Conservation (phyloP, 2,329 filamentous ascomycete species). For the Arthrobotrys megalospora region DNA sequence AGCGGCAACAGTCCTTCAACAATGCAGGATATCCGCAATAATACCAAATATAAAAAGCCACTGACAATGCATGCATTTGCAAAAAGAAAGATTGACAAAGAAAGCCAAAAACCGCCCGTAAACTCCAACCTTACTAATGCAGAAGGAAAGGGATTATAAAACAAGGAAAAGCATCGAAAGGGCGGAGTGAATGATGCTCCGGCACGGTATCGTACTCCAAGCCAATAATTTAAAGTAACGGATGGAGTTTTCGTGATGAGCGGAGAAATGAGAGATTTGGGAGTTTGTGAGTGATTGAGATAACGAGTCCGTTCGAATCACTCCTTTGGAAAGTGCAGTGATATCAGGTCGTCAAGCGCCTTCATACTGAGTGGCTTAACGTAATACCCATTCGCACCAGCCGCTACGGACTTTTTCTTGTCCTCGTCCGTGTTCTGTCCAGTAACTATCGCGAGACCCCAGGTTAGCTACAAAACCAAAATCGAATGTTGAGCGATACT, state of each 20-base stretch:
- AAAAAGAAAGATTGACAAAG: constrained; percentile 1
- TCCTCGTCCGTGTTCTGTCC: constrained; percentile 55
- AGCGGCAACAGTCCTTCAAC: background rate
- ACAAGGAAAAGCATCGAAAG: background rate
- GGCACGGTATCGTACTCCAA: background rate
- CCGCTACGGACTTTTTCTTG: constrained; percentile 43
- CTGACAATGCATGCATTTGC: background rate
- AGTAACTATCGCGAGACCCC: constrained; percentile 26
- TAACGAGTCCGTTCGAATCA: background rate
- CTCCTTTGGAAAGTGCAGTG: constrained; percentile 45
- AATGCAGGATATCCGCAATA: background rate
- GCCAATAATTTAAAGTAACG: background rate
- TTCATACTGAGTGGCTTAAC: constrained; percentile 60
- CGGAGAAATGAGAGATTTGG: background rate
- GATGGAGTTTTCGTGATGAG: background rate
- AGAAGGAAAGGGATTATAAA: background rate
- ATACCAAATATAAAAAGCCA: background rate
- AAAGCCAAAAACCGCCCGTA: background rate
- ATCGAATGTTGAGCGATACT: background rate
- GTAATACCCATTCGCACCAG: constrained; percentile 57
- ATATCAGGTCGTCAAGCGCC: constrained; percentile 54
- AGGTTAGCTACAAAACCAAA: background rate
- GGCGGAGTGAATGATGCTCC: background rate
- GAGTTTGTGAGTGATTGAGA: no score
- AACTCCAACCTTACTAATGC: background rate